Conservation (phyloP, 371 early-diverging fungal genomes). For the Blakeslea trispora region DNA sequence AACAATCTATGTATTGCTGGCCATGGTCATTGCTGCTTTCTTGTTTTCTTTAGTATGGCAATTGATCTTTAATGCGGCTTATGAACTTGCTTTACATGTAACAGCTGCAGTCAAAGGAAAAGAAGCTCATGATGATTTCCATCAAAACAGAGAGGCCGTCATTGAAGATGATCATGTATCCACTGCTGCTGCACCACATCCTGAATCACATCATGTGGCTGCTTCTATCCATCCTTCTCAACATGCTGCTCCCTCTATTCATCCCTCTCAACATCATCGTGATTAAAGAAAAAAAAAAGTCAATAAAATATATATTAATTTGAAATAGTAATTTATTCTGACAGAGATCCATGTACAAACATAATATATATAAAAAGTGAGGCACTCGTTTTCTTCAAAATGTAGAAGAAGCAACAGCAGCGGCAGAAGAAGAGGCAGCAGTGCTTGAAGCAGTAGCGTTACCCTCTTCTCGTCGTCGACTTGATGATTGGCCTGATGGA, state of each 20-base stretch:
- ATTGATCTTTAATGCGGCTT: conserved; percentile 20
- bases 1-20: conserved; percentile 23
- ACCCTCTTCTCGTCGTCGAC: conserved; percentile 6
- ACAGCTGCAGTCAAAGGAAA: conserved; percentile 22
- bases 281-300: too few relatives aligned
- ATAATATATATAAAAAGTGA: too few relatives aligned
- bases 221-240: conserved; percentile 4
- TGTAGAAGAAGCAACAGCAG: too few relatives aligned
- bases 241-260: neutral
- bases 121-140: conserved; percentile 21
- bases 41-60: conserved; percentile 24
- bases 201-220: neutral
- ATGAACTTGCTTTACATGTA: conserved; percentile 18
- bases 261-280: neutral
- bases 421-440: too few relatives aligned
- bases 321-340: too few relatives aligned
- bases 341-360: too few relatives aligned
- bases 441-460: too few relatives aligned
- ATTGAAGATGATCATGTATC: neutral
- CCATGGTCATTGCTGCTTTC: conserved; percentile 20
- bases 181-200: neutral
- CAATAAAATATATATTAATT: neutral
- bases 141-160: conserved; percentile 7
- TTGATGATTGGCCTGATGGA: conserved; percentile 12
- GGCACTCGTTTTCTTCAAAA: too few relatives aligned